Evolutionary conservation across 129 eudicot genomes (phyloP).

Genomic region (Flaveria linearis): DNA sequence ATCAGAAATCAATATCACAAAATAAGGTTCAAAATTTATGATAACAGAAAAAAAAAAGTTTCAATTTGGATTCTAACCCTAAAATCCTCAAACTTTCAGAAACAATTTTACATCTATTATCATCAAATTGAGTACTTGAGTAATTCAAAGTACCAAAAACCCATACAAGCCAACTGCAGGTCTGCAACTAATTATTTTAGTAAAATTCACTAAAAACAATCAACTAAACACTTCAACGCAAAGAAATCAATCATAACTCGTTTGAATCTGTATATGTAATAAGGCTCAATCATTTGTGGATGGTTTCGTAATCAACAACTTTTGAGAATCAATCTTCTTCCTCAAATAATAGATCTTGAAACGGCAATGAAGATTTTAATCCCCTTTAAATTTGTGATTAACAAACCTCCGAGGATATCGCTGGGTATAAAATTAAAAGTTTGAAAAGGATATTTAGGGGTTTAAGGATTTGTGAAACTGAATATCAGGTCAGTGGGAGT

Average conservation of each 20-base stretch:
- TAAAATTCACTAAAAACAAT: slow-evolving; percentile 11
- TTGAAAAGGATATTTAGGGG: too few species aligned
- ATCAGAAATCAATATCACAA: slow-evolving; percentile 1
- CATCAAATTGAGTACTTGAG: neutral
- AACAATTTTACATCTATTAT: slow-evolving; percentile 10
- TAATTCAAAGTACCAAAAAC: neutral
- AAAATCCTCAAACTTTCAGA: slow-evolving; percentile 9
- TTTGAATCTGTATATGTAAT: too few species aligned
- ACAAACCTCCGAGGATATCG: too few species aligned
- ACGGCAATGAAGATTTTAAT: too few species aligned
- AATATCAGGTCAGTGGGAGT: too few species aligned
- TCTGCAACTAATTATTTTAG: neutral
- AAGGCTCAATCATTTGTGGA: too few species aligned
- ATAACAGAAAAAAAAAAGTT: neutral
- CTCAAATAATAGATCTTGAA: too few species aligned
- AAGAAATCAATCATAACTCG: neutral
- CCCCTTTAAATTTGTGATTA: too few species aligned
- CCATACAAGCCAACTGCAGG: neutral
- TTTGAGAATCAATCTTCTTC: too few species aligned
- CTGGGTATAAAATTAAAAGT: too few species aligned
- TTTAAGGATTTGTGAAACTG: too few species aligned
- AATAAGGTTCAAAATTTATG: neutral
- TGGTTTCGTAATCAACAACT: too few species aligned
- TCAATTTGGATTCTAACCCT: slow-evolving; percentile 21
- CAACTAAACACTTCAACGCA: neutral